phyloP scores from a whole-genome alignment of 768 basidiomycete genomes.

The Imleria badia region DNA sequence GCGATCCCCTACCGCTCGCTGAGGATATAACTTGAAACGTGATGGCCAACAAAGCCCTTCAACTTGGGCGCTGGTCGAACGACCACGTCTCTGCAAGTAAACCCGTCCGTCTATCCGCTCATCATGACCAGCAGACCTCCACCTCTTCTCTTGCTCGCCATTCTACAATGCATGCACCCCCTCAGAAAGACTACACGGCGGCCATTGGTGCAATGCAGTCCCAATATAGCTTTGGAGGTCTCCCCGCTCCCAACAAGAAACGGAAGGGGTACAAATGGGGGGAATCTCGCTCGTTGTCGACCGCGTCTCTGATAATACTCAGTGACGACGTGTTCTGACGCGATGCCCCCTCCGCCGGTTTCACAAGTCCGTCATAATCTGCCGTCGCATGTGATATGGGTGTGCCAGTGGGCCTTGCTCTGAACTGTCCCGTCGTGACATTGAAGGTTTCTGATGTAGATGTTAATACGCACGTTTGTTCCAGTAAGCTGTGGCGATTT shows the following conservation, averaged over 20 bases:
- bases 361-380: too few relatives aligned
- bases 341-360: not conserved
- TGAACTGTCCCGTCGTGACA: not conserved
- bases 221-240: conserved; percentile 18
- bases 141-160: not conserved
- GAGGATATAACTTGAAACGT: too few relatives aligned
- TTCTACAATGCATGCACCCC: not conserved
- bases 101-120: not conserved
- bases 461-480: not conserved
- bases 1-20: not conserved
- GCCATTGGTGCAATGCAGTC: conserved; percentile 22
- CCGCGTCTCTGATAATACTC: conserved; percentile 10
- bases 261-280: conserved; percentile 24
- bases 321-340: not conserved
- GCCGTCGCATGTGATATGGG: not conserved
- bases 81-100: not conserved
- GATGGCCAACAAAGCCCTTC: too few relatives aligned
- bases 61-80: not conserved
- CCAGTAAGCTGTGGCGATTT: not conserved
- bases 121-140: too few relatives aligned
- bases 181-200: conserved; percentile 25
- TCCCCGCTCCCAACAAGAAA: not conserved
- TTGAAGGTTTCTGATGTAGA: not conserved
- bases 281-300: conserved; percentile 15
- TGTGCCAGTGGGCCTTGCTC: not conserved